These are phyloP conservation scores for Scedosporium apiospermum DNA, from an alignment of 2,329 filamentous ascomycete species.

Conservation along the genomic window DNA sequence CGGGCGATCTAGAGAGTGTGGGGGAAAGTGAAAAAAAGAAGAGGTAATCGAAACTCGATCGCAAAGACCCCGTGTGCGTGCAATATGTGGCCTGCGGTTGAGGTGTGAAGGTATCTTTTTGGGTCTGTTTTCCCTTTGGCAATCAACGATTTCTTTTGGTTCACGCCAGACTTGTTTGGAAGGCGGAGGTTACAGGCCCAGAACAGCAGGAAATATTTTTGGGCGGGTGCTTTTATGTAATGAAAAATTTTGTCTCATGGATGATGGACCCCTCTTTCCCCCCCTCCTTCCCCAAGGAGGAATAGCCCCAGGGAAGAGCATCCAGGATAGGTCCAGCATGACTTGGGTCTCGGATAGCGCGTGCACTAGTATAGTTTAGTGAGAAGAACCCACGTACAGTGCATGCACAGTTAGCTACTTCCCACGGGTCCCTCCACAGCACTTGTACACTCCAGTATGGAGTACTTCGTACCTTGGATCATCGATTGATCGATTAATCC, in stretches of 20 bases:
- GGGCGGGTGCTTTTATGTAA: slow-evolving; percentile 7
- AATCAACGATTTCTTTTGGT: neutral
- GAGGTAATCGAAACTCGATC: neutral
- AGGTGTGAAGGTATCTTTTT: neutral
- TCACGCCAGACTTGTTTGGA: neutral
- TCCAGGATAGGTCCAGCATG: neutral
- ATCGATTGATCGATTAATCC: neutral
- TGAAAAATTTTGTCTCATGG: slow-evolving; percentile 2
- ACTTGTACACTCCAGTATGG: neutral
- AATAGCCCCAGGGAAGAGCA: neutral
- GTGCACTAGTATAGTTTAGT: neutral
- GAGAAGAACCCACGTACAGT: neutral
- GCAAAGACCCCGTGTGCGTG: too few species aligned
- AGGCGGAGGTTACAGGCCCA: neutral
- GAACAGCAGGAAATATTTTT: neutral
- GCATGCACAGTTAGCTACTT: neutral
- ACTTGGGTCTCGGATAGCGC: neutral
- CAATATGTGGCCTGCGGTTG: neutral
- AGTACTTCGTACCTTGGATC: neutral
- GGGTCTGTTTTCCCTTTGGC: neutral
- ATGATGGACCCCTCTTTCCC: neutral
- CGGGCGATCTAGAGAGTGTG: neutral
- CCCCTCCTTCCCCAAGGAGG: slow-evolving; percentile 1
- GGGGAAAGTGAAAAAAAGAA: neutral
- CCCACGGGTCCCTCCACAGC: neutral